Evolutionary conservation across 345 rosid genomes (phyloP).

Genomic region (Adansonia digitata): DNA sequence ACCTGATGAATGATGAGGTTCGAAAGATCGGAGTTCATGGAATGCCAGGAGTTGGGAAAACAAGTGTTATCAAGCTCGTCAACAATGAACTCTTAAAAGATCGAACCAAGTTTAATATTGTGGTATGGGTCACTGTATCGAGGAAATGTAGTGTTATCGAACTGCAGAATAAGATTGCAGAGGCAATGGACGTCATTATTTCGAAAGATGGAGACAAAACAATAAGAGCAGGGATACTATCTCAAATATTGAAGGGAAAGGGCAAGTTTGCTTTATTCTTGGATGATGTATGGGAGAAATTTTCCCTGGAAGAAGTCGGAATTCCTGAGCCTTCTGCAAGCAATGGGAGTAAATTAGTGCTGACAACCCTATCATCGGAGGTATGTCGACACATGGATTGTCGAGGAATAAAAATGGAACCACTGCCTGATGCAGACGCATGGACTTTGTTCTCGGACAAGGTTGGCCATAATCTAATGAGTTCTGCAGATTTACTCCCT

Average conservation of each 20-base stretch:
- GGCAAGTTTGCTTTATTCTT: not conserved
- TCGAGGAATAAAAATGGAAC: not conserved
- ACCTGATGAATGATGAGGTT: not conserved
- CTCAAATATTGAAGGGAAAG: not conserved
- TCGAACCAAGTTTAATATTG: not conserved
- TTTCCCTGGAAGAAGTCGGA: constrained; percentile 11
- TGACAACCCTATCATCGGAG: not conserved
- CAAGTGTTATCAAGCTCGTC: not conserved
- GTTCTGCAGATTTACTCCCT: not conserved
- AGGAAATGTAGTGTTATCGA: not conserved
- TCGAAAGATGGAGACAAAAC: not conserved
- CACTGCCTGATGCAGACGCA: not conserved
- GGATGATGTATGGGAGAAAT: constrained; percentile 9
- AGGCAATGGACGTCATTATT: not conserved
- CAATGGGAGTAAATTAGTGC: not conserved
- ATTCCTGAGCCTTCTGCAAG: not conserved
- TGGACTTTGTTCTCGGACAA: not conserved
- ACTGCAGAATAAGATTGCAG: constrained; percentile 14
- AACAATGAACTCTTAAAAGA: constrained; percentile 2
- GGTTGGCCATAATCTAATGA: not conserved
- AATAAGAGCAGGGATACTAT: constrained; percentile 7
- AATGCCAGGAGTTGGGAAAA: constrained; percentile 11
- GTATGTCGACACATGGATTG: constrained; percentile 2
- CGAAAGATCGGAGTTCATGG: constrained; percentile 16
- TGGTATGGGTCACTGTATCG: constrained; percentile 21